A percentile compares a stretch with the other conserved stretches of the same genome.
Conservation (phyloP, 306 rosid species). For the Glycine latifolia region DNA sequence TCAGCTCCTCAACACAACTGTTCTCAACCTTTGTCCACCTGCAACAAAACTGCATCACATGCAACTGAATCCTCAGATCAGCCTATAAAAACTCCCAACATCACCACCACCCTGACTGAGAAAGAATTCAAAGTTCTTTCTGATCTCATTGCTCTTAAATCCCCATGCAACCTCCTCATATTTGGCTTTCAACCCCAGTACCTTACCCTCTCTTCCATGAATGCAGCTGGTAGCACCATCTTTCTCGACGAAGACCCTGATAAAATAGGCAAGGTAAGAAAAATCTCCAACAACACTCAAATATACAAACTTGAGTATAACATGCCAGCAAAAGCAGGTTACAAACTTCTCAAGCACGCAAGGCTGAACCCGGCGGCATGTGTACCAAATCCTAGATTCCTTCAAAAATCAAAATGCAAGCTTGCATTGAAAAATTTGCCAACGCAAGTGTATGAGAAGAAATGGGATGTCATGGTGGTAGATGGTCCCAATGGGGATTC, state of each 20-base stretch:
- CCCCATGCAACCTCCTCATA: slow-evolving; percentile 90
- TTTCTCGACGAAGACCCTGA: slow-evolving; percentile 70
- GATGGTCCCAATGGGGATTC: slow-evolving; percentile 83
- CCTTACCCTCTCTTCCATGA: slow-evolving; percentile 70
- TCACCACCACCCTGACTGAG: slow-evolving; percentile 48
- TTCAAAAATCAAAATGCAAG: slow-evolving; percentile 72
- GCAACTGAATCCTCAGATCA: slow-evolving; percentile 44
- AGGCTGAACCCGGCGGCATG: slow-evolving; percentile 65
- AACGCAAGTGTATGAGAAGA: slow-evolving; percentile 63
- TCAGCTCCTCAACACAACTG: slow-evolving; percentile 42
- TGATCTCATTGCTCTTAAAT: slow-evolving; percentile 63
- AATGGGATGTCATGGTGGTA: slow-evolving; percentile 83
- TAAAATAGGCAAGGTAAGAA: slow-evolving; percentile 50
- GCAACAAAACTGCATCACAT: slow-evolving; percentile 39
- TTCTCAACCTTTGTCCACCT: slow-evolving; percentile 35
- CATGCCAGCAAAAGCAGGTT: slow-evolving; percentile 73
- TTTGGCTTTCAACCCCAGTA: slow-evolving; percentile 79
- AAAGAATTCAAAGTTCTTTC: slow-evolving; percentile 74
- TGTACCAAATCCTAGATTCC: slow-evolving; percentile 53
- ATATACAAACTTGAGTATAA: slow-evolving; percentile 63
- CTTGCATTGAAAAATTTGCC: slow-evolving; percentile 82
- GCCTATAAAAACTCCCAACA: slow-evolving; percentile 46
- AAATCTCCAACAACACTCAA: slow-evolving; percentile 56
- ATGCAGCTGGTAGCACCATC: slow-evolving; percentile 75
- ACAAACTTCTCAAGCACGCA: slow-evolving; percentile 71